Evolutionary conservation across 805 yeast genomes (phyloP).

Genomic region (Tetrapisispora phaffii): DNA sequence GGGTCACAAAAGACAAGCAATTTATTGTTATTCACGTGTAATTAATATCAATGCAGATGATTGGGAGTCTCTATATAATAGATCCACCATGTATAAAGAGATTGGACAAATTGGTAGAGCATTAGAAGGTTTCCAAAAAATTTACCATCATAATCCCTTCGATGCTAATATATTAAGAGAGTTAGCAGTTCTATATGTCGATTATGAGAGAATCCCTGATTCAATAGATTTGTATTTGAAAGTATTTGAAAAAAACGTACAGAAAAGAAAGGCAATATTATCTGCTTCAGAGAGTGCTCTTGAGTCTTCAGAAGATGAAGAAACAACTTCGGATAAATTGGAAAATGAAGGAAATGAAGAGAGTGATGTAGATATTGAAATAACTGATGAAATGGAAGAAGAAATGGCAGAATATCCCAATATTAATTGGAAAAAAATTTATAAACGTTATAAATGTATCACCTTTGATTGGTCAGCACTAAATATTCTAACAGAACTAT

Average conservation of each 20-base stretch:
- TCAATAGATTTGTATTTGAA: constrained; percentile 64
- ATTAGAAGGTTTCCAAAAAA: constrained; percentile 55
- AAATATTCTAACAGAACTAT: constrained; percentile 73
- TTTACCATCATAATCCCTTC: constrained; percentile 47
- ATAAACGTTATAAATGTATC: constrained; percentile 32
- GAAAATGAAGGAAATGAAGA: constrained; percentile 12
- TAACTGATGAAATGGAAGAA: constrained; percentile 6
- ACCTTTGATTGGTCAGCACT: constrained; percentile 81
- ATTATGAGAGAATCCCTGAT: constrained; percentile 51
- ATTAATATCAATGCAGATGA: constrained; percentile 41
- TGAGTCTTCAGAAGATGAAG: constrained; percentile 26
- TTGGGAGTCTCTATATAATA: constrained; percentile 47
- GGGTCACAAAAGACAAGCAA: constrained; percentile 65
- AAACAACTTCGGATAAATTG: constrained; percentile 11
- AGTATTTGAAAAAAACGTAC: constrained; percentile 50
- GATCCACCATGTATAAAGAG: constrained; percentile 60
- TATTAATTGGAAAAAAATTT: constrained; percentile 24
- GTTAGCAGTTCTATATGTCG: constrained; percentile 41
- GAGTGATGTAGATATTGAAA: constrained; percentile 8
- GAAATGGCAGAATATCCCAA: constrained; percentile 23
- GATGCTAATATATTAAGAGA: constrained; percentile 54
- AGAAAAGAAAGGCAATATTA: constrained; percentile 29
- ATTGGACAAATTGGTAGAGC: constrained; percentile 63
- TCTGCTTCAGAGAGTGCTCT: constrained; percentile 25
- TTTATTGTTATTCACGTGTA: constrained; percentile 66